These are phyloP conservation scores for Pythium utonaiense DNA, from an alignment of 352 stramenopile genomes.

Conservation along the genomic window DNA sequence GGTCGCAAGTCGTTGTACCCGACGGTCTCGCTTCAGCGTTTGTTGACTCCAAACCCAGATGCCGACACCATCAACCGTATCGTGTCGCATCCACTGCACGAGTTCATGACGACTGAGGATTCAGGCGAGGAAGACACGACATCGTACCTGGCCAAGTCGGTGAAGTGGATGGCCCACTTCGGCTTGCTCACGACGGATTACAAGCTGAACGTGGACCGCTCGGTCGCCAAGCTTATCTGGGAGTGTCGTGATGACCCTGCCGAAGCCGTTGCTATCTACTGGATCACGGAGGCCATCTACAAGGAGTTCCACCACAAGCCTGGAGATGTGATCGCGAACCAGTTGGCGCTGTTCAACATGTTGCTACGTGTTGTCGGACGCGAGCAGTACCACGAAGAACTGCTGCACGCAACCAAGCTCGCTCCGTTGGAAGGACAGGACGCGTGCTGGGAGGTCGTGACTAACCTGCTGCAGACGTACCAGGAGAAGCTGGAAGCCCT, in stretches of 20 bases:
- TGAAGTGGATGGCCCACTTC: constrained; percentile 91
- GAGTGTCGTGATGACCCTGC: constrained; percentile 79
- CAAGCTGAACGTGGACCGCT: constrained; percentile 68
- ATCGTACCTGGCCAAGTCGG: constrained; percentile 86
- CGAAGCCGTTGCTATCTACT: constrained; percentile 78
- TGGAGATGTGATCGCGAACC: constrained; percentile 75
- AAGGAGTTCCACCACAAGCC: constrained; percentile 87
- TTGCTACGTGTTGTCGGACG: constrained; percentile 76
- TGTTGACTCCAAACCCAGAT: constrained; percentile 90
- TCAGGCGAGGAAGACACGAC: constrained; percentile 14
- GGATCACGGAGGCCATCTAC: constrained; percentile 66
- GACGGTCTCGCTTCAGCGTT: constrained; percentile 90
- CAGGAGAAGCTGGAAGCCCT: constrained; percentile 71
- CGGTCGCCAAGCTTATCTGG: constrained; percentile 79
- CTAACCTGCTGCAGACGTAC: constrained; percentile 58
- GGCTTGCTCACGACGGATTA: constrained; percentile 67
- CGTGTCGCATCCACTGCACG: constrained; percentile 71
- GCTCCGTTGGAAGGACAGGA: constrained; percentile 67
- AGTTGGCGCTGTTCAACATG: constrained; percentile 86
- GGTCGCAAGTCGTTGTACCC: constrained; percentile 91
- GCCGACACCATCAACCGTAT: constrained; percentile 88
- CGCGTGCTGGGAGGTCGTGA: constrained; percentile 68
- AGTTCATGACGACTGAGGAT: constrained; percentile 57
- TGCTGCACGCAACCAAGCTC: constrained; percentile 55
- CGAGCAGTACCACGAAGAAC: constrained; percentile 73